Conservation (phyloP, 805 yeast genomes). For the Barnettozyma sucrosica region DNA sequence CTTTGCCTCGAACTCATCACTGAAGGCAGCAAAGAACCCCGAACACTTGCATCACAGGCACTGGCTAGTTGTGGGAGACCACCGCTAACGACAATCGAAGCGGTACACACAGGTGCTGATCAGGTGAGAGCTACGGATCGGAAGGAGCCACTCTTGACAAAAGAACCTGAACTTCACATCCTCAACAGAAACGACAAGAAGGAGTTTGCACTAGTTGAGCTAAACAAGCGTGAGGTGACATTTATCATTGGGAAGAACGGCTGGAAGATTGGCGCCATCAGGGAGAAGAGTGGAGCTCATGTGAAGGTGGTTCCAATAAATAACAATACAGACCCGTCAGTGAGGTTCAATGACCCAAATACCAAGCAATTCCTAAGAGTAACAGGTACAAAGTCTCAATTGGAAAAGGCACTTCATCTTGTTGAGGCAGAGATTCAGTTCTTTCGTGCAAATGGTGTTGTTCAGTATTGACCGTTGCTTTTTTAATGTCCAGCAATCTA, state of each 20-base stretch:
- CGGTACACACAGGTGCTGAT: background rate
- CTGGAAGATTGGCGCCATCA: conserved; percentile 29
- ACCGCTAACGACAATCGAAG: background rate
- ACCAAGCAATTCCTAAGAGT: conserved; percentile 28
- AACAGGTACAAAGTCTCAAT: conserved; percentile 26
- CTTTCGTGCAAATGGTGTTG: conserved; percentile 12
- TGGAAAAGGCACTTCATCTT: conserved; percentile 23
- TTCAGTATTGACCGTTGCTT: conserved; percentile 6
- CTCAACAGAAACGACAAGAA: background rate
- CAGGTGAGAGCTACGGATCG: background rate
- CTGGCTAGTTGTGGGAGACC: background rate
- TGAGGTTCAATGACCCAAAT: conserved; percentile 4
- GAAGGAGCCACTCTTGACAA: background rate
- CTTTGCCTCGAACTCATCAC: background rate
- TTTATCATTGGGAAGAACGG: conserved; percentile 42
- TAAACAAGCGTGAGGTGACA: conserved; percentile 32
- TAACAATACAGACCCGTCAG: conserved; percentile 12
- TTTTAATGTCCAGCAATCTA: too few species aligned
- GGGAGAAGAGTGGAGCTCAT: conserved; percentile 31
- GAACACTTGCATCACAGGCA: background rate
- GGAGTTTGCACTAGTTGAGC: conserved; percentile 10
- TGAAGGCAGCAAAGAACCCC: background rate
- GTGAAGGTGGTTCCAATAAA: conserved; percentile 35
- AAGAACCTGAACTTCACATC: background rate
- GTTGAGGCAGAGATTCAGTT: conserved; percentile 25